A percentile compares a stretch with the other conserved stretches of the same genome.
phyloP scores from a whole-genome alignment of 768 basidiomycete genomes.

The Tephrocybe sp. region DNA sequence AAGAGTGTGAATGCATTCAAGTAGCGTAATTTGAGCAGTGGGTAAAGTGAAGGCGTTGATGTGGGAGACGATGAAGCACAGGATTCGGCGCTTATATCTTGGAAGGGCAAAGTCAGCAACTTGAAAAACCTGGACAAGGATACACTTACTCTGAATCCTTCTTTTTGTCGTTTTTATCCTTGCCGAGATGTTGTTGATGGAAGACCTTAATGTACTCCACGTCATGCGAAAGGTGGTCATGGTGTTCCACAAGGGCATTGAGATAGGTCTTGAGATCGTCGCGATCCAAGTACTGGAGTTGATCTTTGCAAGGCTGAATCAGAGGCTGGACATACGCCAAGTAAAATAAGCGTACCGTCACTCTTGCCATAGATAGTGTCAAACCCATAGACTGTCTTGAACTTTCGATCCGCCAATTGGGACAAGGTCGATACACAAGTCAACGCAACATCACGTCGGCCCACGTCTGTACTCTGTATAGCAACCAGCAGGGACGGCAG shows the following conservation, averaged over 20 bases:
- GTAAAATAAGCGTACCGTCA: constrained; percentile 54
- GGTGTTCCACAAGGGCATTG: constrained; percentile 44
- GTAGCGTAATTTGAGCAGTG: constrained; percentile 49
- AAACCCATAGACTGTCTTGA: constrained; percentile 65
- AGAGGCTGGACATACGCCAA: no score
- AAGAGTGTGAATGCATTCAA: constrained; percentile 46
- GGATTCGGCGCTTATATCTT: constrained; percentile 70
- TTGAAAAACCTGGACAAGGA: background rate
- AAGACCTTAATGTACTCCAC: constrained; percentile 53
- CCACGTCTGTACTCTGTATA: constrained; percentile 43
- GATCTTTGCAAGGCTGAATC: no score
- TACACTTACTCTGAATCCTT: constrained; percentile 52
- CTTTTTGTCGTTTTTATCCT: constrained; percentile 51
- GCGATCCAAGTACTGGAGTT: constrained; percentile 72
- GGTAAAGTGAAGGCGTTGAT: constrained; percentile 55
- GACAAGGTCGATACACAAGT: constrained; percentile 54
- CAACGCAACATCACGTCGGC: constrained; percentile 50
- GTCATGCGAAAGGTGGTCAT: constrained; percentile 63
- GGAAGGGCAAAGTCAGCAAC: background rate
- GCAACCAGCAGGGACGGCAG: constrained; percentile 69
- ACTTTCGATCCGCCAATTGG: constrained; percentile 39
- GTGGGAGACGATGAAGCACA: constrained; percentile 83
- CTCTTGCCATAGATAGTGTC: constrained; percentile 70
- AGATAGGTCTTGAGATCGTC: constrained; percentile 63
- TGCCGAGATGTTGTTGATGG: constrained; percentile 56